phyloP scores from a whole-genome alignment of 169 alveolate genomes.

The Neospora caninum region DNA sequence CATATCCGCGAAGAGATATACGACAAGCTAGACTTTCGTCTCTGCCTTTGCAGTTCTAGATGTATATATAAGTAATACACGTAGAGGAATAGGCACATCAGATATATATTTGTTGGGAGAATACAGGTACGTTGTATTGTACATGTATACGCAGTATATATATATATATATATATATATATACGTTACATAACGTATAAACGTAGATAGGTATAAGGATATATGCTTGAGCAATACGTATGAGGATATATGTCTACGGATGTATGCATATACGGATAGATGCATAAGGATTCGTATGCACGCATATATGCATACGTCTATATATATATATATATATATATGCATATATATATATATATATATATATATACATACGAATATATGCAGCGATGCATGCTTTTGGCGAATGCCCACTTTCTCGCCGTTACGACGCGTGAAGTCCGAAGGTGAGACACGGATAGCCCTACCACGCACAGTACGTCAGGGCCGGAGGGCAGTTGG shows the following conservation, averaged over 20 bases:
- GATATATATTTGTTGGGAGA: too few relatives aligned
- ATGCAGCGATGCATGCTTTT: background rate
- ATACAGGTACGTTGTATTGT: too few relatives aligned
- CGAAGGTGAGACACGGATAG: background rate
- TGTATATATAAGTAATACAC: background rate
- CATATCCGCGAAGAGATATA: background rate
- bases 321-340: background rate
- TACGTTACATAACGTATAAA: too few relatives aligned
- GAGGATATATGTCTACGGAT: background rate
- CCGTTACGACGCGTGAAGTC: background rate
- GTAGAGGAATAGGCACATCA: too few relatives aligned
- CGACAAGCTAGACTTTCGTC: background rate
- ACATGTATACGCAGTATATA: too few relatives aligned
- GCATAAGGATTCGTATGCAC: background rate
- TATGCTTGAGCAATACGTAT: too few relatives aligned
- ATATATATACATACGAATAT: background rate
- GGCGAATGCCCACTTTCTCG: background rate
- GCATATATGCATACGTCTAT: background rate
- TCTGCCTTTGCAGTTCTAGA: background rate
- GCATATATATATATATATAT: background rate
- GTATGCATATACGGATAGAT: background rate
- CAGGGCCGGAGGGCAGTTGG: background rate
- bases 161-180: too few relatives aligned
- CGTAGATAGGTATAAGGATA: too few relatives aligned
- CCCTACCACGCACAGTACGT: background rate